phyloP scores from a whole-genome alignment of 1,284 basidiomycete genomes.

The Apiotrichum sp. region DNA sequence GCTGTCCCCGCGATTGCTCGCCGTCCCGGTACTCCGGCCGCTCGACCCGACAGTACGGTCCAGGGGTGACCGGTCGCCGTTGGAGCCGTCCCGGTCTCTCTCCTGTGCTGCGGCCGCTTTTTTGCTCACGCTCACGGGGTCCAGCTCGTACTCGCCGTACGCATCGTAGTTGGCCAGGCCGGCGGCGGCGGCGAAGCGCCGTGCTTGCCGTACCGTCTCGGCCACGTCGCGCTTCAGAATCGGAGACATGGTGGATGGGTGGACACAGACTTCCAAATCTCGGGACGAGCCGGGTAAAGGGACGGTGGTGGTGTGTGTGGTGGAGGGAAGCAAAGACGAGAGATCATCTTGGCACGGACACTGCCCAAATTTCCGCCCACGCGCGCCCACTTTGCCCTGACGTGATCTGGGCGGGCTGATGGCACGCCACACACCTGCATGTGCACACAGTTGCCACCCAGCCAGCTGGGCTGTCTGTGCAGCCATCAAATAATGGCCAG shows the following conservation, averaged over 20 bases:
- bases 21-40: neutral
- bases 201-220: conserved; percentile 41
- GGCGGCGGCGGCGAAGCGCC: conserved; percentile 31
- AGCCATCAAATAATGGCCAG: no score
- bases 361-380: no score
- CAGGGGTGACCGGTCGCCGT: no score
- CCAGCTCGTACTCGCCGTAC: conserved; percentile 18
- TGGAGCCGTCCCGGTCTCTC: neutral
- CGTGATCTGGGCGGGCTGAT: no score
- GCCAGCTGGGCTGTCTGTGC: no score
- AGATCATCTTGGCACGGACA: no score
- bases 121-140: conserved; percentile 3
- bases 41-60: neutral
- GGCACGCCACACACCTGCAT: no score
- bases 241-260: conserved; percentile 33
- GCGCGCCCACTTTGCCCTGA: no score
- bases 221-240: conserved; percentile 42
- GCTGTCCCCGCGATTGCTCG: neutral
- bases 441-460: no score
- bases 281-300: neutral
- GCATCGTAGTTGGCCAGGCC: conserved; percentile 16
- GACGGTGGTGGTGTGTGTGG: no score
- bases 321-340: no score
- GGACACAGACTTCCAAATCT: neutral
- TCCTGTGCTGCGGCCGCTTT: neutral